Evolutionary conservation across 768 basidiomycete genomes (phyloP), one percentile per base, ranked within the genome.

Genomic region (Clitopilus passeckerianus): DNA sequence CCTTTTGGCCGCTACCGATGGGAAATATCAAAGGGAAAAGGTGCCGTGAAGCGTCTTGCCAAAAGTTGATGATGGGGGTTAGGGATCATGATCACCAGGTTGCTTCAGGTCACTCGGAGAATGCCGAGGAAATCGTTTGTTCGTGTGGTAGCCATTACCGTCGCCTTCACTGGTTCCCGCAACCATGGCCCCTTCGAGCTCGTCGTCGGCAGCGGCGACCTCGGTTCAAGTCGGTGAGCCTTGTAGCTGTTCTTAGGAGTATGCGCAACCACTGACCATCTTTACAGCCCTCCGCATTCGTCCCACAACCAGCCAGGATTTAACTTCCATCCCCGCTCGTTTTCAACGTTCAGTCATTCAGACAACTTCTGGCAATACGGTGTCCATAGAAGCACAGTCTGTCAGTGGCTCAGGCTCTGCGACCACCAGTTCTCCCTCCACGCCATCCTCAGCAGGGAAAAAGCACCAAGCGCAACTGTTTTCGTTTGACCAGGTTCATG

Each of bases 201-300:
- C 86, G 80, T 81, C 82, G 78, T 78, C 80, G 63, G 74, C 87
- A 72, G 72, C 86, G 80, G 83, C 89, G 76, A 94, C 92, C 65
- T 93, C 92, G 64, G 92, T 95, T 57, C 91, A 94, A 94, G 93
- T 95, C 74, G 93, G 93, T 89, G 57, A 80, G 93, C 86, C 16
- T 20, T 20, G 57, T 12, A 5, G 16, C 30, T 23, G 27, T 7
- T 30, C 27, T 30, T 30, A 7, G 27, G 27, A 30, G 27, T 30
- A 7, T 30, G 3, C 27, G 7, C 27, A 7, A 30, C 3, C 27
- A 30, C 7, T 30, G 7, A 30, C 27, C 27, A 30, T 7, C 27
- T 59, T 60, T 56, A 53, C 61, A 84, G 95, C 95, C 67, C 80
- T 97, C 66, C 89, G 95, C 66, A 95, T 98, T 64, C 87, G 95